phyloP scores from a whole-genome alignment of 805 yeast genomes.

The Blastobotrys chiropterorum region DNA sequence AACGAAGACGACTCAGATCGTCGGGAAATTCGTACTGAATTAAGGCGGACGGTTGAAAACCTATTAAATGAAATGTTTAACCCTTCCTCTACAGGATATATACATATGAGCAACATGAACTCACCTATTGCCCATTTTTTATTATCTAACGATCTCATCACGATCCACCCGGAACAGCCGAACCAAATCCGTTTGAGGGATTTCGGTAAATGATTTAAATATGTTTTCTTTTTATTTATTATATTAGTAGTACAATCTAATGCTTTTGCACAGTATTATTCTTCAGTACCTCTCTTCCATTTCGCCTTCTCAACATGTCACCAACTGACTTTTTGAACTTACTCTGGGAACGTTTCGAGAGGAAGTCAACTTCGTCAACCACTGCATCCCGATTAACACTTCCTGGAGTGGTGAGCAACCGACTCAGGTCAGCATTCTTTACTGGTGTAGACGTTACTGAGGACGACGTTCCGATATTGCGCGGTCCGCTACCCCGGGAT shows the following conservation, averaged over 20 bases:
- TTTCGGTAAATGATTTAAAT: constrained; percentile 9
- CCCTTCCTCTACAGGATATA: background rate
- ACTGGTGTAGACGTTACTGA: background rate
- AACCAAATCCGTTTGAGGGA: constrained; percentile 14
- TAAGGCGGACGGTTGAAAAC: constrained; percentile 7
- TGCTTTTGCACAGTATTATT: background rate
- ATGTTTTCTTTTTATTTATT: background rate
- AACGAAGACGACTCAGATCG: background rate
- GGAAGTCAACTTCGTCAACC: constrained; percentile 8
- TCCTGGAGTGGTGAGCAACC: background rate
- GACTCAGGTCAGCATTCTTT: background rate
- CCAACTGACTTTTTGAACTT: constrained; percentile 5
- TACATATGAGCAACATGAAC: constrained; percentile 9
- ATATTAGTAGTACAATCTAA: background rate
- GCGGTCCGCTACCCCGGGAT: background rate
- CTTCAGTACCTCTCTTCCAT: background rate
- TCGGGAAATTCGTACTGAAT: background rate
- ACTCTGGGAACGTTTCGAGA: background rate
- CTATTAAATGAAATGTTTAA: constrained; percentile 19
- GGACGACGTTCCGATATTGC: background rate
- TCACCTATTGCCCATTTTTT: constrained; percentile 13
- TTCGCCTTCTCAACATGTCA: constrained; percentile 1
- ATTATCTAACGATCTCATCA: constrained; percentile 14
- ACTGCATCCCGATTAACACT: constrained; percentile 3
- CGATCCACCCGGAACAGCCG: constrained; percentile 8